Base-by-base conservation (phyloP, 768 basidiomycete genomes). In the Saitozyma sp. region DNA sequence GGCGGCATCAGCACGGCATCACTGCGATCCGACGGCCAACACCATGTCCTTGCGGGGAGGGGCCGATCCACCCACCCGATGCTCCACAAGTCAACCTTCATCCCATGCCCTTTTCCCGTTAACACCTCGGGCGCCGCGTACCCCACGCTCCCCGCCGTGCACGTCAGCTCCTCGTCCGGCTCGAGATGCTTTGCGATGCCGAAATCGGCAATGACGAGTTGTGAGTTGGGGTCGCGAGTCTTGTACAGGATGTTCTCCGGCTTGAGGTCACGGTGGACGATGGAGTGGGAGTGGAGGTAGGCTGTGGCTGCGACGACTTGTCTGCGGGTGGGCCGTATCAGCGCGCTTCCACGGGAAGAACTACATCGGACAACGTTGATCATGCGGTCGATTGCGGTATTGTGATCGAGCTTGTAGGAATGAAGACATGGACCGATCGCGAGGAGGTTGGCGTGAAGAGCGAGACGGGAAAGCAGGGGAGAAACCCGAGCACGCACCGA, bases 171-270 rank as follows among this genome's bases (percentile, higher is more conserved):
- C 29, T 77, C 77, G 8, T 64, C 58, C 9, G 63, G 57, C 39
- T 73, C 73, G 11, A 81, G 63, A 56, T 80, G 79, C 51, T 75
- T 76, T 0, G 81, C 81, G 42, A 99, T 97, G 67, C 96, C 96
- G 74, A 99, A 99, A 79, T 98, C 96, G 7, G 87, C 94, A 49
- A 98, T 92, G 60, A 99, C 94, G 54, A 98, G 84, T 66, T 89
- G 89, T n/a, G 90, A 91, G 16, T 88, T 83, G 9, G 83, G 75
- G 2, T 86, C 88, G 67, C 83, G 86, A 6, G 89, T 91, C 46
- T 90, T 86, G 76, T 92, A 97, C 4, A 99, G 83, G 62, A 99
- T 94, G 76, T 98, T 98, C 80, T 99, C 96, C 0, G 96, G 96
- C 78, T 97, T 98, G 64, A 99, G 85, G 75, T 99, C 95, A 4